Evolutionary conservation across 2,329 filamentous ascomycete genomes (phyloP), one percentile per base, ranked within the genome.

Genomic region (Fusarium coicis): DNA sequence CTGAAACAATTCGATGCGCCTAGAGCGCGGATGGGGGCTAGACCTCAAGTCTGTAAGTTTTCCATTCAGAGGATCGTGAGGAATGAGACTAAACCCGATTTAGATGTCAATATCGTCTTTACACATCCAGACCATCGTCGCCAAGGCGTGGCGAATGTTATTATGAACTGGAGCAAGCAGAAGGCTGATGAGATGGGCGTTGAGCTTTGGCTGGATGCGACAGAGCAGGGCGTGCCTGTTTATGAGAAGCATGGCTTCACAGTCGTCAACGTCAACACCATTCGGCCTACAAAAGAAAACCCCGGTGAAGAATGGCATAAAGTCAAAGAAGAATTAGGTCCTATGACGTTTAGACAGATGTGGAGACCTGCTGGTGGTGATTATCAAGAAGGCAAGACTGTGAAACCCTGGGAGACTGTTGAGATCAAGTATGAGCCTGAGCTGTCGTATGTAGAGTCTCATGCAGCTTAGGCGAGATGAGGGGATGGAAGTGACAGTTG

Each of bases 151-250:
- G 71, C 74, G 11, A 66, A 74, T 30, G 10, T 76, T 9, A 72
- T 77, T 2, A 47, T 77, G 63, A 37, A 52, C 28, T 77, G 74
- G 75, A 75, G 75, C 23, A 77, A 68, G 34, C 46, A 74, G 21
- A 76, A 75, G 15, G 74, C 74, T 21, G 74, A 76, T 19, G 72
- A 76, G 43, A 68, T 76, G 74, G 74, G 73, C 2, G 68, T 76
- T 5, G 74, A 77, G 34, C 72, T 77, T 28, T 77, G 74, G 75
- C 56, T 76, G 0, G 74, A 76, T 46, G 70, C 74, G 2, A 76
- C 74, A 11, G 63, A 75, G 28, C 69, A 68, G 6, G 75, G 75
- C 0, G 68, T 76, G 1, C 70, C 74, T 5, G 70, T 76, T 7
- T 77, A 77, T 36, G 42, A 70, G 28, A 77, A 73, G 44, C 75